Evolutionary conservation across 306 rosid genomes (phyloP).

Genomic region (Vicia villosa): DNA sequence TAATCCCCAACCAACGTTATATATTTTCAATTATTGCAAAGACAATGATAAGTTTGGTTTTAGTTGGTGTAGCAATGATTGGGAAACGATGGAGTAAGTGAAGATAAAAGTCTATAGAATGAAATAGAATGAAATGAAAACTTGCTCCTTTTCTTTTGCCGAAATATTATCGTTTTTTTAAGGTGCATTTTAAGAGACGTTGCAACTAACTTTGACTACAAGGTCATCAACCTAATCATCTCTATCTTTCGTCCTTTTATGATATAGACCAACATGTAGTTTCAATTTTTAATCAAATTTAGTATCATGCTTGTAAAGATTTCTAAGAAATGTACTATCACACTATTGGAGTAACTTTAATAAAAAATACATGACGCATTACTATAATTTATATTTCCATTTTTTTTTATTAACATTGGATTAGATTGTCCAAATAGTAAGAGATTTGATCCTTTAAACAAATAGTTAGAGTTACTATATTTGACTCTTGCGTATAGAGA

Average conservation of each 20-base stretch:
- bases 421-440: too few relatives aligned
- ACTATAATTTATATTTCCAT: too few relatives aligned
- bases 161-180: slow-evolving; percentile 24
- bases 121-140: slow-evolving; percentile 12
- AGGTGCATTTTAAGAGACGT: slow-evolving; percentile 50
- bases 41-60: slow-evolving; percentile 27
- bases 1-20: slow-evolving; percentile 34
- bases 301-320: neutral
- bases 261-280: neutral
- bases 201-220: slow-evolving; percentile 45
- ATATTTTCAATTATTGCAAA: slow-evolving; percentile 25
- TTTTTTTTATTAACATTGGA: too few relatives aligned
- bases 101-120: neutral
- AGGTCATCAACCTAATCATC: slow-evolving; percentile 29
- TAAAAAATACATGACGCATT: too few relatives aligned
- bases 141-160: slow-evolving; percentile 2
- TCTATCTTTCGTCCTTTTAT: neutral
- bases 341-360: too few relatives aligned
- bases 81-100: slow-evolving; percentile 12
- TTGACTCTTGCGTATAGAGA: too few relatives aligned
- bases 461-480: too few relatives aligned
- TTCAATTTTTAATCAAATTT: neutral
- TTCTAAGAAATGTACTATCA: too few relatives aligned
- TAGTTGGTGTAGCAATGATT: slow-evolving; percentile 17
- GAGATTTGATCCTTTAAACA: too few relatives aligned